Base-by-base conservation (phyloP, 1,139 yeast species). In the Candida albicans region DNA sequence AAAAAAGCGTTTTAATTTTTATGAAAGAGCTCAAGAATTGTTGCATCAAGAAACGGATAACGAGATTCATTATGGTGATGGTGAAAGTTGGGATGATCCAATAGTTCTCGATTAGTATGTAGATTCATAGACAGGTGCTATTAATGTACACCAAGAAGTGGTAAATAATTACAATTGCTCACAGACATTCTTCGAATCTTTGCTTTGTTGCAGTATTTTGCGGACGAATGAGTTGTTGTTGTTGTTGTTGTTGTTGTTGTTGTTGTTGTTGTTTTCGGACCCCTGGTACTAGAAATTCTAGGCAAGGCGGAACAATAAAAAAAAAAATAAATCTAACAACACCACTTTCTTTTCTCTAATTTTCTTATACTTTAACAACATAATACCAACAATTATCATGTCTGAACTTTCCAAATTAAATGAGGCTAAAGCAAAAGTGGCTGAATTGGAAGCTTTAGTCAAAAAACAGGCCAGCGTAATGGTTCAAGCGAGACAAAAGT, bases 401-500 rank as follows among this genome's bases (percentile, higher is more conserved):
- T 26, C 44, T 5, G 31, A 40, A 14, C 7, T 36, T 14, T 32
- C 36, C 13, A 33, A 64, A 31, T 56, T 79, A 41, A 70, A 69
- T 45, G 57, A 65, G 35, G 22, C 22, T 18, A 18, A 18, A 18
- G 22, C 22, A 18, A 72, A 77, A 53, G 67, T 83, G 31, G 68
- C 65, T 5, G 76, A 73, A 31, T 68, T 84, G 33, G 65, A 75
- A 26, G 65, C 68, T 2, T 54, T 78, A 12, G 84, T 85, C n/a
- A 68, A 67, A 32, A 72, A 65, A 52, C 79, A 74, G 48, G 61
- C 73, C 36, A 63, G 67, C 44, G 31, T 73, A 40, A 61, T 73
- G 41, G 73, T 72, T 40, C 59, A 81, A 50, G 88, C 96, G 0
- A 96, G 96, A 2, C 81, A 86, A 54, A 90, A 84, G 54, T 73